phyloP scores from a whole-genome alignment of 2,329 filamentous ascomycete species.

The Xylariaceae sp. region DNA sequence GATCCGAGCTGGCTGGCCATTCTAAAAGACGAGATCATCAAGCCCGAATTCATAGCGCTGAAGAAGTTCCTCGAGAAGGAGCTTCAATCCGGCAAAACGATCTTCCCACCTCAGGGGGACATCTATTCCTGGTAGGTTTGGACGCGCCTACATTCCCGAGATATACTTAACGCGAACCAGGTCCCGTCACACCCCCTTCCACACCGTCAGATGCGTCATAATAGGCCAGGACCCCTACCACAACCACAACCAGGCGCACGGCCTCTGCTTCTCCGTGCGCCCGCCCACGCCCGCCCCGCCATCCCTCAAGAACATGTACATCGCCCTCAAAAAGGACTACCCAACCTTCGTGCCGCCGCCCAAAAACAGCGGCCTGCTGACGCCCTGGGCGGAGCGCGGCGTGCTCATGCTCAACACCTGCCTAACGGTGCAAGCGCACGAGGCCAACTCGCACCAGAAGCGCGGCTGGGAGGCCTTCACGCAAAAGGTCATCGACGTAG shows the following conservation, averaged over 20 bases:
- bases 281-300: slow-evolving; percentile 84
- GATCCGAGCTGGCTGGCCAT: slow-evolving; percentile 87
- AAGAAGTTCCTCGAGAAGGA: slow-evolving; percentile 85
- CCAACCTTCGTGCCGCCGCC: slow-evolving; percentile 71
- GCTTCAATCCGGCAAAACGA: slow-evolving; percentile 65
- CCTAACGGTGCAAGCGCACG: slow-evolving; percentile 84
- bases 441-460: slow-evolving; percentile 79
- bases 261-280: slow-evolving; percentile 90
- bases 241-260: slow-evolving; percentile 91
- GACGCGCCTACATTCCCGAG: too few relatives aligned
- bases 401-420: slow-evolving; percentile 94
- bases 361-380: slow-evolving; percentile 76
- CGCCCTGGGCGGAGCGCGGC: slow-evolving; percentile 88
- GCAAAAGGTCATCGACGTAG: slow-evolving; percentile 83
- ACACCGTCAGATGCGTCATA: slow-evolving; percentile 86
- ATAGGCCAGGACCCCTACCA: slow-evolving; percentile 97
- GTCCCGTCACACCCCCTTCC: slow-evolving; percentile 88
- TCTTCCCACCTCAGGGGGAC: slow-evolving; percentile 84
- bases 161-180: slow-evolving; percentile 42
- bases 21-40: slow-evolving; percentile 79
- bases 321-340: slow-evolving; percentile 80
- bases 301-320: slow-evolving; percentile 92
- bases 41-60: slow-evolving; percentile 75
- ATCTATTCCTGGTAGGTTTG: slow-evolving; percentile 85
- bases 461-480: slow-evolving; percentile 93